phyloP scores from a whole-genome alignment of 495 filamentous ascomycete species.

The Aspergillus egyptiacus region DNA sequence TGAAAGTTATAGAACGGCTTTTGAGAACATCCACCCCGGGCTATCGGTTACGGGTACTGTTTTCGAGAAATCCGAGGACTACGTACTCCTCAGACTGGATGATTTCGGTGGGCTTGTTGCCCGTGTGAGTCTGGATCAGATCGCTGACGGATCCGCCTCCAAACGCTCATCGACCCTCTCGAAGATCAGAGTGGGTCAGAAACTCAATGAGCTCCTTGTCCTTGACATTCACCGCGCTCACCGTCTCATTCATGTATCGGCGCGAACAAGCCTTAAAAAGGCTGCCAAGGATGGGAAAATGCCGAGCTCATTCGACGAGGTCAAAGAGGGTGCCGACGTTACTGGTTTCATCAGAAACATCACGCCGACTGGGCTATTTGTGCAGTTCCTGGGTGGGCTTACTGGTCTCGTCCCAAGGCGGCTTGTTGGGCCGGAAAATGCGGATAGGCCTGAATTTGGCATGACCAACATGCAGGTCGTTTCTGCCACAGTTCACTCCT shows the following conservation, averaged over 20 bases:
- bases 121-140: slow-evolving; percentile 64
- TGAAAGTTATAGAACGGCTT: slow-evolving; percentile 64
- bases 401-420: slow-evolving; percentile 73
- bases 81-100: slow-evolving; percentile 68
- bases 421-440: slow-evolving; percentile 61
- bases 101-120: slow-evolving; percentile 63
- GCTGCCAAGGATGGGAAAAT: slow-evolving; percentile 61
- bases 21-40: slow-evolving; percentile 65
- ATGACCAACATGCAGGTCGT: slow-evolving; percentile 66
- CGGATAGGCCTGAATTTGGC: slow-evolving; percentile 66
- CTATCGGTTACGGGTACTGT: slow-evolving; percentile 69
- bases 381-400: slow-evolving; percentile 73
- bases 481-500: slow-evolving; percentile 57
- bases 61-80: slow-evolving; percentile 76
- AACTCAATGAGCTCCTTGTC: slow-evolving; percentile 73
- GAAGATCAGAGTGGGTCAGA: slow-evolving; percentile 75
- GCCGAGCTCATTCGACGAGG: slow-evolving; percentile 59
- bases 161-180: slow-evolving; percentile 71
- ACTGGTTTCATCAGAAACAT: slow-evolving; percentile 83
- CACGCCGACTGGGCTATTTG: slow-evolving; percentile 68
- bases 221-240: slow-evolving; percentile 70
- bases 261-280: slow-evolving; percentile 75
- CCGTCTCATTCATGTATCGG: slow-evolving; percentile 64
- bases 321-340: slow-evolving; percentile 60
- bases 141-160: slow-evolving; percentile 70